phyloP scores from a whole-genome alignment of 2,329 filamentous ascomycete species.

The Simplicillium aogashimaense region DNA sequence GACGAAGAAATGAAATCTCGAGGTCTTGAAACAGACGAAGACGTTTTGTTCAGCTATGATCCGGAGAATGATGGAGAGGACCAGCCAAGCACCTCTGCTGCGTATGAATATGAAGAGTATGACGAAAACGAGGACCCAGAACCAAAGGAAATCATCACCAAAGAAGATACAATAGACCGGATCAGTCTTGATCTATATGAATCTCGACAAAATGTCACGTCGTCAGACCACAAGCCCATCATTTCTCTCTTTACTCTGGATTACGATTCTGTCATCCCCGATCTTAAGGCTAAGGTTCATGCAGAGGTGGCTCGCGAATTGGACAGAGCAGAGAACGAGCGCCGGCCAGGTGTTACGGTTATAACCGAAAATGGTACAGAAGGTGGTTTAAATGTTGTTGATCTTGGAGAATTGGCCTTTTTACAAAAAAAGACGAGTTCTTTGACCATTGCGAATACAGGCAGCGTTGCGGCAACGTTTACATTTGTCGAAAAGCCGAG shows the following conservation, averaged over 20 bases:
- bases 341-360: conserved; percentile 70
- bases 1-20: conserved; percentile 80
- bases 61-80: conserved; percentile 44
- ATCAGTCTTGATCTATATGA: conserved; percentile 60
- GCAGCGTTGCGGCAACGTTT: conserved; percentile 69
- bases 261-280: conserved; percentile 78
- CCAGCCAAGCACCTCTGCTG: conserved; percentile 20
- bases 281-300: conserved; percentile 74
- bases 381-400: conserved; percentile 46
- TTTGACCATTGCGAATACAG: conserved; percentile 86
- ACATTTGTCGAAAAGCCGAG: conserved; percentile 66
- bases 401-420: conserved; percentile 70
- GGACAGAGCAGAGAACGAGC: conserved; percentile 86
- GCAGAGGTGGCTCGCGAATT: conserved; percentile 80
- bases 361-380: conserved; percentile 55
- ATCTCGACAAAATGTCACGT: conserved; percentile 80
- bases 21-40: conserved; percentile 73
- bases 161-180: conserved; percentile 45
- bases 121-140: conserved; percentile 35
- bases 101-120: conserved; percentile 41
- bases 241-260: conserved; percentile 73
- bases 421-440: conserved; percentile 53
- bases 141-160: conserved; percentile 41
- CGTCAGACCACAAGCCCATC: conserved; percentile 92
- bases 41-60: conserved; percentile 83